These are phyloP conservation scores for Hypomyces perniciosus DNA, from an alignment of 2,329 filamentous ascomycete genomes.

Conservation along the genomic window DNA sequence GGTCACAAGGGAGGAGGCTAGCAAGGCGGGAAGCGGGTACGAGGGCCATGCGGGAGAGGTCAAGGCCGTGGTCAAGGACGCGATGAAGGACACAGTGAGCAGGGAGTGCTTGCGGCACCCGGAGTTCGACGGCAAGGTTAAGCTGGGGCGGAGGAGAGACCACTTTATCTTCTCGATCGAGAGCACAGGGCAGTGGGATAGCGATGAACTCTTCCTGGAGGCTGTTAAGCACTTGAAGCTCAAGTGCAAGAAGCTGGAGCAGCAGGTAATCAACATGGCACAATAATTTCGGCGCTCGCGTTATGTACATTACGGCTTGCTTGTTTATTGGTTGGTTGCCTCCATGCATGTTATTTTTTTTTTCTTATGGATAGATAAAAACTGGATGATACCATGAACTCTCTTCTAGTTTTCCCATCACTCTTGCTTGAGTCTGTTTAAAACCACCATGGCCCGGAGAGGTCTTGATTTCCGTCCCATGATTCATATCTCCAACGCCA, in stretches of 20 bases:
- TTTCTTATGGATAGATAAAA: conserved; percentile 23
- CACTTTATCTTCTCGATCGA: conserved; percentile 98
- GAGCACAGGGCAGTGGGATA: conserved; percentile 91
- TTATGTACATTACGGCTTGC: conserved; percentile 12
- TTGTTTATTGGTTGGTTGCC: conserved; percentile 15
- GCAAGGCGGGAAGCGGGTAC: conserved; percentile 55
- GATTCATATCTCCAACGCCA: conserved; percentile 22
- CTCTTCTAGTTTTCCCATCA: conserved; percentile 7
- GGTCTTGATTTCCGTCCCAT: neutral
- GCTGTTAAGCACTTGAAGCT: conserved; percentile 76
- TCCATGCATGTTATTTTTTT: conserved; percentile 9
- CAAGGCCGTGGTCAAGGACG: conserved; percentile 80
- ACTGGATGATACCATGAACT: conserved; percentile 29
- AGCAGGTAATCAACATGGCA: conserved; percentile 62
- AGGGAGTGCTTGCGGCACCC: conserved; percentile 85
- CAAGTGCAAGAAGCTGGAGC: conserved; percentile 71
- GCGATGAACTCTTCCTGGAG: conserved; percentile 89
- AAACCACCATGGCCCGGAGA: neutral
- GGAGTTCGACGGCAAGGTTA: conserved; percentile 94
- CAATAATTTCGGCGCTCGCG: conserved; percentile 29
- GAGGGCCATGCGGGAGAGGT: conserved; percentile 70
- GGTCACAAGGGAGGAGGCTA: conserved; percentile 62
- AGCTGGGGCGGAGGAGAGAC: conserved; percentile 80
- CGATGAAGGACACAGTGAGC: conserved; percentile 93
- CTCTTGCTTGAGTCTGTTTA: neutral